A percentile compares a stretch with the other conserved stretches of the same genome.
These are phyloP conservation scores for Thuja plicata DNA, from an alignment of 83 land plant genomes.

Conservation along the genomic window DNA sequence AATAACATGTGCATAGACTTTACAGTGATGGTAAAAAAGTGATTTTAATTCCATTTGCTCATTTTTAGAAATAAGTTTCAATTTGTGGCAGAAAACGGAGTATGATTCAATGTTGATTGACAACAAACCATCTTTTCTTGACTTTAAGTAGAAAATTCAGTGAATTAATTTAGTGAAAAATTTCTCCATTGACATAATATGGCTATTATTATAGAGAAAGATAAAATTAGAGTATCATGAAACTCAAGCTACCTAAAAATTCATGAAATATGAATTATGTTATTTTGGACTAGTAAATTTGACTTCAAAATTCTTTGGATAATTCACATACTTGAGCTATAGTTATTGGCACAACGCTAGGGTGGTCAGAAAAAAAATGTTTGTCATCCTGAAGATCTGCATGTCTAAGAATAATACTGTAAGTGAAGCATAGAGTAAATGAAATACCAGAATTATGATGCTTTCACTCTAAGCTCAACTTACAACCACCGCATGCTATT, in stretches of 20 bases:
- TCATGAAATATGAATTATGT: not conserved
- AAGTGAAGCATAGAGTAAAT: no score
- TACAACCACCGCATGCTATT: no score
- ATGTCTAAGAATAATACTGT: no score
- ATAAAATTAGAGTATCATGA: not conserved
- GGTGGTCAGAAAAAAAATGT: slow-evolving; percentile 48
- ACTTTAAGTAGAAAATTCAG: not conserved
- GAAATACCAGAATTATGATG: no score
- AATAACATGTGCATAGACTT: not conserved
- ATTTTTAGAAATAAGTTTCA: not conserved
- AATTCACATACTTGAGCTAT: no score
- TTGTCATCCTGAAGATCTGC: no score
- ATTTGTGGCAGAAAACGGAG: not conserved
- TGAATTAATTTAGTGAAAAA: not conserved
- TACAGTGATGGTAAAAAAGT: not conserved
- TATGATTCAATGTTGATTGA: not conserved
- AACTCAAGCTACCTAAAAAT: not conserved
- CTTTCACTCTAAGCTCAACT: no score
- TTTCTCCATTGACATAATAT: not conserved
- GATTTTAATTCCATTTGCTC: not conserved
- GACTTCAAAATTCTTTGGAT: no score
- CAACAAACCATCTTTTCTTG: not conserved
- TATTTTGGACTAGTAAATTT: no score
- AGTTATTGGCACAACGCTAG: slow-evolving; percentile 72
- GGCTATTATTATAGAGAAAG: not conserved